Evolutionary conservation across 768 basidiomycete species (phyloP).

Genomic region (Lentinula boryana): DNA sequence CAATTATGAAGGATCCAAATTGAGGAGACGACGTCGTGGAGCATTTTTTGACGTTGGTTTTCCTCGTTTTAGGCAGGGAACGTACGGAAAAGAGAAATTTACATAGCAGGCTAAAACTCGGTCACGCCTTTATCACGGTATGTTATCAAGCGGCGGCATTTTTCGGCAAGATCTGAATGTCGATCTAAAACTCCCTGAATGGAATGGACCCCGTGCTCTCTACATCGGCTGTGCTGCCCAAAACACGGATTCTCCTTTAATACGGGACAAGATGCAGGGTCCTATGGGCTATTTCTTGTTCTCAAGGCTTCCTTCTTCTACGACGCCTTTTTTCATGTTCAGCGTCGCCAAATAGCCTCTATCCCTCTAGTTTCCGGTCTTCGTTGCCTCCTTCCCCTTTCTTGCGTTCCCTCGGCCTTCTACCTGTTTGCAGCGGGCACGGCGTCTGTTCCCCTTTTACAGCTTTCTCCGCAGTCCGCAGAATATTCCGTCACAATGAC

Average conservation of each 20-base stretch:
- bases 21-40: background rate
- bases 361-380: background rate
- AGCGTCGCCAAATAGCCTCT: background rate
- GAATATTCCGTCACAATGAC: constrained; percentile 29
- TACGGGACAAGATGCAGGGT: background rate
- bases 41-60: background rate
- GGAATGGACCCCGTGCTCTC: constrained; percentile 6
- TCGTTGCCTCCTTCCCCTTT: background rate
- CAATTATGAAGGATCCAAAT: background rate
- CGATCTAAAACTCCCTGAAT: constrained; percentile 5
- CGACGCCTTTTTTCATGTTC: constrained; percentile 2
- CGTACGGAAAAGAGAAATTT: background rate
- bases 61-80: background rate
- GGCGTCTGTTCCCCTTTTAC: constrained; percentile 1
- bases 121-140: background rate
- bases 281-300: background rate
- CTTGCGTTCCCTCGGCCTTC: background rate
- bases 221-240: constrained; percentile 6
- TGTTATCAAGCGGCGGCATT: background rate
- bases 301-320: background rate
- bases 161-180: constrained; percentile 3
- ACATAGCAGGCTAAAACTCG: background rate
- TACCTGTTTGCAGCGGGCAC: background rate
- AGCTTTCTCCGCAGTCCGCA: constrained; percentile 7
- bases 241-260: constrained; percentile 9